phyloP scores from a whole-genome alignment of 371 early-diverging fungal species.

The Apophysomyces variabilis region DNA sequence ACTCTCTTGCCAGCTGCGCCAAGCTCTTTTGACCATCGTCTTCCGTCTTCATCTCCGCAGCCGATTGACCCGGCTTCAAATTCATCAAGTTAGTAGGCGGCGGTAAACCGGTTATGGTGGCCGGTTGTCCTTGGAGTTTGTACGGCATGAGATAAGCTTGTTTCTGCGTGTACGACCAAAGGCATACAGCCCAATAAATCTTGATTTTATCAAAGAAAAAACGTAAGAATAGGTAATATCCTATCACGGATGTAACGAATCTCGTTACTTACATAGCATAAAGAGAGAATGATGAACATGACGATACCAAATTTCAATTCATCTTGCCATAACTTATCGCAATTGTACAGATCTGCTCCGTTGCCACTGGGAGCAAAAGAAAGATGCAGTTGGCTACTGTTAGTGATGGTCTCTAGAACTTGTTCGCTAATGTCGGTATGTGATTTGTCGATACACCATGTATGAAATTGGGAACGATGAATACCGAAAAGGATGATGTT shows the following conservation, averaged over 20 bases:
- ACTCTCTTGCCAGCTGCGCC: constrained; percentile 26
- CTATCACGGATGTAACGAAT: too few species aligned
- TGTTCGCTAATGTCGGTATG: not conserved
- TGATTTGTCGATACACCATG: constrained; percentile 13
- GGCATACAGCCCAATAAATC: constrained; percentile 32
- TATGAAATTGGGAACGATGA: not conserved
- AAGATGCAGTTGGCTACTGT: constrained; percentile 16
- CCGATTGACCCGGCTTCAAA: constrained; percentile 15
- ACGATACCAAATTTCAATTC: constrained; percentile 42
- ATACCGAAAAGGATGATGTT: constrained; percentile 10
- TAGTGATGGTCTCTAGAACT: constrained; percentile 1
- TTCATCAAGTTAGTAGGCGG: constrained; percentile 24
- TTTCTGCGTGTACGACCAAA: constrained; percentile 35
- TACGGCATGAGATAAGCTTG: constrained; percentile 13
- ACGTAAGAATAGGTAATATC: too few species aligned
- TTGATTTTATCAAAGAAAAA: constrained; percentile 2
- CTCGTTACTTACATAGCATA: constrained; percentile 34
- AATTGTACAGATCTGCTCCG: constrained; percentile 40
- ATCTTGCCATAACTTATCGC: constrained; percentile 46
- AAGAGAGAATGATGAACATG: constrained; percentile 30
- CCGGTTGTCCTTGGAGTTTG: constrained; percentile 5
- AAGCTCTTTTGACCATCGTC: constrained; percentile 32
- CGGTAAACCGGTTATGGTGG: constrained; percentile 12
- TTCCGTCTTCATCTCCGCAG: not conserved
- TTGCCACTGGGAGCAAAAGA: constrained; percentile 16